Evolutionary conservation across 441 rosid species (phyloP), one percentile per base, ranked within the genome.

Genomic region (Erodium chrysanthum): DNA sequence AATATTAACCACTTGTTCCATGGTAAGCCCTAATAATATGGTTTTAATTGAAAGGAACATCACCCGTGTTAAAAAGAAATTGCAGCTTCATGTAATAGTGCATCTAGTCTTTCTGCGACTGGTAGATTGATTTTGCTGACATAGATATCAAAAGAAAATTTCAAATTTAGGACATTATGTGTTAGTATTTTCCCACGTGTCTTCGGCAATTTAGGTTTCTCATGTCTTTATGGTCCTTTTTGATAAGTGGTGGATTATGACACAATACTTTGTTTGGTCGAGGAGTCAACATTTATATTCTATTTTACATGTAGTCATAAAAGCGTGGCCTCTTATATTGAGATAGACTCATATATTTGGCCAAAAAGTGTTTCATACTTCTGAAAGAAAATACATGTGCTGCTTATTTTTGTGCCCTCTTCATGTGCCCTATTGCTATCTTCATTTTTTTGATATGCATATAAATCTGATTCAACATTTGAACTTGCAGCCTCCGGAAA

Each of bases 401-500:
- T 25, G 33, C 22, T 18, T 25, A 27, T 27, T 17, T 62, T 10
- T 62, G 40, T 15, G 65, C 20, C 65, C 21, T 62, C 22, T 27
- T 5, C 42, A 7, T 62, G 37, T 33, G 35, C 37, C 37, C 37
- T 62, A 8, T 62, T 27, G 64, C 37, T 29, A 29, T 29, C 10
- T 29, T 62, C 20, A n/a, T 27, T 7, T 59, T 8, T 12, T 61
- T 6, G 9, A 27, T 62, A 62, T n/a, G 6, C 65, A 2, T 17
- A 27, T 61, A 61, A 7, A 14, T 61, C 65, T 62, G 37, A 62
- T 62, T 61, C 37, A 14, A 29, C 40, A 62, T 33, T 17, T 17
- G 14, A 62, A 31, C 70, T 64, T 81, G 80, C 91, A 94, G 99
- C 96, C 97, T 80, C 87, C 91, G 31, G 84, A 85, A 76, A 82